Percentiles rank a stretch among this genome's conserved stretches.
These are phyloP conservation scores for Sugiyamaella sp. DNA, from an alignment of 1,139 yeast species.

Conservation along the genomic window DNA sequence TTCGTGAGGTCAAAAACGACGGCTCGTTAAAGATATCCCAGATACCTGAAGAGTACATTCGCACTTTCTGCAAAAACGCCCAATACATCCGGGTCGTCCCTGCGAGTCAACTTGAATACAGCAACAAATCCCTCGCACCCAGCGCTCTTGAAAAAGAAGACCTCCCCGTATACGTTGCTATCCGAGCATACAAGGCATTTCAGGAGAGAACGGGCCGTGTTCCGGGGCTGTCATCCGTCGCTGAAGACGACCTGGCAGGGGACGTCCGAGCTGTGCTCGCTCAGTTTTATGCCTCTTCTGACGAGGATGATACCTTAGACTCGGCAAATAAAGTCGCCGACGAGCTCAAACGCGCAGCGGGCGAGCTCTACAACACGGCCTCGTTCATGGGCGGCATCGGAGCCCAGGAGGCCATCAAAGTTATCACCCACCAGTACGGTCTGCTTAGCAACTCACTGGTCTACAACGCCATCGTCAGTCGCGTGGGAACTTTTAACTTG, in stretches of 20 bases:
- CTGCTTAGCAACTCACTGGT: conserved; percentile 69
- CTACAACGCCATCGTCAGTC: conserved; percentile 66
- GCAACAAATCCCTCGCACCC: neutral
- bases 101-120: conserved; percentile 32
- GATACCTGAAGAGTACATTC: conserved; percentile 49
- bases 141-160: conserved; percentile 13
- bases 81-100: conserved; percentile 44
- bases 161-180: conserved; percentile 34
- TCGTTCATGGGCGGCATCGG: conserved; percentile 77
- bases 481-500: conserved; percentile 53
- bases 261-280: neutral
- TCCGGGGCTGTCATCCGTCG: conserved; percentile 19
- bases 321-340: conserved; percentile 12
- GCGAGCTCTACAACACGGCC: conserved; percentile 53
- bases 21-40: no score
- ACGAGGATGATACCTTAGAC: conserved; percentile 17
- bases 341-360: conserved; percentile 42
- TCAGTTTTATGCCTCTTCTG: neutral
- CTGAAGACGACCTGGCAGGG: conserved; percentile 1
- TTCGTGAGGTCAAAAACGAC: no score
- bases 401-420: conserved; percentile 61
- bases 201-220: conserved; percentile 28
- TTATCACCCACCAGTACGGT: conserved; percentile 69
- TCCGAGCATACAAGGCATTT: conserved; percentile 33
- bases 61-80: conserved; percentile 63